These are phyloP conservation scores for Cercophora scortea DNA, from an alignment of 495 filamentous ascomycete species.

Conservation along the genomic window DNA sequence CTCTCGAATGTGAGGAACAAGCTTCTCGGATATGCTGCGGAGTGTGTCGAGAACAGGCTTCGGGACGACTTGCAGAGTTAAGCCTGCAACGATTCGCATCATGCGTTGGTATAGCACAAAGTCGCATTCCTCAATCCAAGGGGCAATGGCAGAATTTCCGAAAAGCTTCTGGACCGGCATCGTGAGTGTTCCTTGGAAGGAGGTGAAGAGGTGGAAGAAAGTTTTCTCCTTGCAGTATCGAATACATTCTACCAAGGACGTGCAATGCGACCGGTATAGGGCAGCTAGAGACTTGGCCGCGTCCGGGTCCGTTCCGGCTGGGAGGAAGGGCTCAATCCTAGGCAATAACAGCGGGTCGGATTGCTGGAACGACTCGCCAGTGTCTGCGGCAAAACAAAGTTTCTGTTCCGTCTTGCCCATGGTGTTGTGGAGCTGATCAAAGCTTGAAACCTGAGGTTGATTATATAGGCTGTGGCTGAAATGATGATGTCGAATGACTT, in stretches of 20 bases:
- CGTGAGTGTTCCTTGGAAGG: conserved; percentile 91
- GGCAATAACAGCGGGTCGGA: conserved; percentile 69
- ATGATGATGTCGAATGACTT: conserved; percentile 17
- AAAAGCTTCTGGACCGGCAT: conserved; percentile 96
- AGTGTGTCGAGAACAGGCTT: conserved; percentile 75
- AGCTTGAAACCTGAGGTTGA: conserved; percentile 35
- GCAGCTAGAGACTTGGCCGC: conserved; percentile 72
- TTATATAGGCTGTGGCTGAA: conserved; percentile 41
- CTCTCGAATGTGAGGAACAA: conserved; percentile 67
- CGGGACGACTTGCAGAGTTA: conserved; percentile 85
- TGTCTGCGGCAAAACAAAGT: conserved; percentile 55
- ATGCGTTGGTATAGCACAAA: conserved; percentile 93
- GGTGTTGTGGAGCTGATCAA: conserved; percentile 37
- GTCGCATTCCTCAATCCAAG: conserved; percentile 93
- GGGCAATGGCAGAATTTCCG: conserved; percentile 67
- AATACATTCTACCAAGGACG: conserved; percentile 87
- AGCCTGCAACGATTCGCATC: conserved; percentile 76
- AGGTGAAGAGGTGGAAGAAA: conserved; percentile 89
- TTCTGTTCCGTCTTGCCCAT: conserved; percentile 53
- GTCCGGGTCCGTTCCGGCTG: conserved; percentile 69
- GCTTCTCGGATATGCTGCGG: conserved; percentile 69
- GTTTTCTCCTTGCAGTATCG: conserved; percentile 92
- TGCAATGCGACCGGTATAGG: conserved; percentile 88
- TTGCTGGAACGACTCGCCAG: conserved; percentile 42
- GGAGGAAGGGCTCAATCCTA: conserved; percentile 67